Percentiles rank a stretch among this genome's conserved stretches.
Evolutionary conservation across 192 early-diverging fungal genomes (phyloP).

Genomic region (Podila verticillata): DNA sequence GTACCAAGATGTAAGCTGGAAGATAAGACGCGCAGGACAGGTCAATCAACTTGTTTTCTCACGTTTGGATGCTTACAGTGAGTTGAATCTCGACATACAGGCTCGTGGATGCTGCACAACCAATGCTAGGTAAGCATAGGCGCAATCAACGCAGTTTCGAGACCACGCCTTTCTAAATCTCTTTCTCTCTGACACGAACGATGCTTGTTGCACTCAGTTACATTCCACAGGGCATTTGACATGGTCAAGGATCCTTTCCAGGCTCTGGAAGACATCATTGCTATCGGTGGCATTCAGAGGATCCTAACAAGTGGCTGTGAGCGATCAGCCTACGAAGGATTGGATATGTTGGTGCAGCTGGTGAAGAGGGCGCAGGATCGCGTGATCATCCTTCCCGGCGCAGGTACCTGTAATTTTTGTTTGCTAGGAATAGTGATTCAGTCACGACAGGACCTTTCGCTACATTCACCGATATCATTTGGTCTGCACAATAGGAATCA

Average conservation of each 20-base stretch:
- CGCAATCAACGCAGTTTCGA: too few relatives aligned
- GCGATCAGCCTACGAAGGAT: constrained; percentile 63
- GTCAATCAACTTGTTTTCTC: too few relatives aligned
- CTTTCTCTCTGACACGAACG: too few relatives aligned
- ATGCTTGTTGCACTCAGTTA: constrained; percentile 52
- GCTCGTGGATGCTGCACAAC: constrained; percentile 60
- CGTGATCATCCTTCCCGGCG: constrained; percentile 69
- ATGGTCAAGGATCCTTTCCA: constrained; percentile 64
- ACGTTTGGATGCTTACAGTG: too few relatives aligned
- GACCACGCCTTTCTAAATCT: too few relatives aligned
- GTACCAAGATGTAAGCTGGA: constrained; percentile 48
- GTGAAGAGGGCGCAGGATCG: constrained; percentile 49
- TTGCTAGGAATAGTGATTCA: background rate
- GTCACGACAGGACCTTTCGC: background rate
- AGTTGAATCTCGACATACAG: background rate
- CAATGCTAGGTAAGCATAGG: constrained; percentile 52
- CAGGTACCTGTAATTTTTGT: constrained; percentile 50
- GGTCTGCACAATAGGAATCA: constrained; percentile 45
- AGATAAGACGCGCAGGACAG: background rate
- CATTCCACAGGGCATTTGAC: constrained; percentile 79
- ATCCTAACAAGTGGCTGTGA: constrained; percentile 74
- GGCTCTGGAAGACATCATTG: constrained; percentile 66
- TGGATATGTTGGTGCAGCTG: constrained; percentile 57
- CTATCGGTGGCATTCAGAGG: constrained; percentile 67
- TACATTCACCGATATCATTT: background rate